Base-by-base conservation (phyloP, 306 rosid genomes). In the Quercus bicolor region DNA sequence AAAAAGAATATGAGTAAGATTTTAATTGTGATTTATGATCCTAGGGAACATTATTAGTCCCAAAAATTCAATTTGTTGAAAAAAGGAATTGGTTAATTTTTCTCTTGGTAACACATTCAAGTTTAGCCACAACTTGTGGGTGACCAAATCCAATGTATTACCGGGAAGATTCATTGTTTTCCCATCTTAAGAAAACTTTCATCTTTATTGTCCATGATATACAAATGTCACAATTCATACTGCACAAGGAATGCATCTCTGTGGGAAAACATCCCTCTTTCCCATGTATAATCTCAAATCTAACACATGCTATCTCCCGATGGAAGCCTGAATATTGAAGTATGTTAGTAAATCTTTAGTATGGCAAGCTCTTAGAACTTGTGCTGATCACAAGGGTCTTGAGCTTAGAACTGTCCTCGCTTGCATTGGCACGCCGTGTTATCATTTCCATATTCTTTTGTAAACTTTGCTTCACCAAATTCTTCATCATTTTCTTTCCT, bases 301-400 rank as follows among this genome's bases (percentile, higher is more conserved):
- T 65, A 62, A 51, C 34, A 68, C 34, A 28, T 71, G 61, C 57
- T 56, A 45, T 53, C 13, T 54, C 34, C n/a, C 45, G 21, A 43
- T 76, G 48, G 48, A 71, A 48, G 28, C 56, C 73, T 62, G 14
- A 14, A 23, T 31, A 21, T 10, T 16, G 26, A 20, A 14, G 21
- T 52, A 5, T 3, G 52, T 13, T 18, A 24, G 31, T 72, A 72
- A 12, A 0, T 3, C 7, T 54, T 79, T 84, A 93, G 77, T 91
- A 96, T 71, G 98, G 92, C 79, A 96, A 87, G 71, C 99, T 96
- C 74, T 93, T 96, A 15, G 99, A 96, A 84, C 98, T 96, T 20
- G 99, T 93, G 88, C 96, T 91, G 54, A 93, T 84, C 56, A 90
- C 89, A 81, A 96, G 84, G 6, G 91, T 78, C 86, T 96, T 96